Evolutionary conservation across 495 filamentous ascomycete species (phyloP), one percentile per base, ranked within the genome.

Genomic region (Penicillium fimorum): DNA sequence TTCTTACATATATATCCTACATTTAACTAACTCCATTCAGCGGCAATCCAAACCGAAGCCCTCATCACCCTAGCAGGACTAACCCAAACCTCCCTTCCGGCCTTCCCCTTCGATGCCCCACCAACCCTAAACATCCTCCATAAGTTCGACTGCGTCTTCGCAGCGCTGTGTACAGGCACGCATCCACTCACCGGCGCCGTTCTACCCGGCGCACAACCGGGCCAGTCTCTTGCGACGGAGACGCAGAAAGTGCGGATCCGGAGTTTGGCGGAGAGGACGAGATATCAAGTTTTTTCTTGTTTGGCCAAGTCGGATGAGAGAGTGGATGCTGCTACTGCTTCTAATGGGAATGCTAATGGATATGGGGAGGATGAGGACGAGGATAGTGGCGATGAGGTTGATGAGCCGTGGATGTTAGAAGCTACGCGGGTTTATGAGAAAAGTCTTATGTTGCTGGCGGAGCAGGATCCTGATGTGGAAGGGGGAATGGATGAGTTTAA

Each of bases 231-330:
- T 52, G 76, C 80, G 24, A 78, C 80, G 6, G 85, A 82, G 66
- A 81, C 76, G 48, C 89, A 96, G 66, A 94, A 90, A 77, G 89
- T 96, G 17, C 80, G 92, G 38, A 86, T 91, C 50, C 88, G 86
- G 67, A 86, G 87, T 60, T 65, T 92, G 22, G 87, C 89, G 2
- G 87, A 92, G 68, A 76, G 81, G 50, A 64, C 61, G 18, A 55
- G 66, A 30, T 18, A 17, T 27, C 24, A 88, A 32, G 76, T 93
- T 25, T 60, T 82, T 18, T 81, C 91, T 29, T 80, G 88, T 20
- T 82, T 90, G 51, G 52, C 5, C 20, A 24, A 12, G 10, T 47
- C 43, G 18, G 25, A n/a, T 15, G 65, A 50, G 6, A 61, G 59
- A 53, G 72, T 20, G n/a, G 17, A 72, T 50, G 12, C 47, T 17